Base-by-base conservation (phyloP, 495 filamentous ascomycete species). In the Aspergillus bridgeri region DNA sequence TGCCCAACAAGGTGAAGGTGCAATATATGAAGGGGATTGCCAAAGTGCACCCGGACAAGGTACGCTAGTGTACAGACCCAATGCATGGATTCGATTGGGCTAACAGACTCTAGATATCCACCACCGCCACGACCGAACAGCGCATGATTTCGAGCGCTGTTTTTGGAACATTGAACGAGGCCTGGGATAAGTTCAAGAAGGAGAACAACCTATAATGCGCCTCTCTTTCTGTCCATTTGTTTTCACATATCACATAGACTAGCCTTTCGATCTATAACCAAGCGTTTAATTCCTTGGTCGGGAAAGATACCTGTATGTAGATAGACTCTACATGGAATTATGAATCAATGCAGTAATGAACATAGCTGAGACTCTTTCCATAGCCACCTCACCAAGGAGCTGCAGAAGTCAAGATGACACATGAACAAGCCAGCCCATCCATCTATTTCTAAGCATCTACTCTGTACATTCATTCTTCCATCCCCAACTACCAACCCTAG, bases 11-110 rank as follows among this genome's bases (percentile, higher is more conserved):
- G 80, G 94, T 97, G 50, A 98, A 98, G 84, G 84, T 98, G 54
- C 81, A 89, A 55, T 98, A 98, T 66, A 98, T 98, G 94, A 96
- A 96, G 83, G 94, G 91, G 5, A 97, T 98, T 85, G 89, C 86
- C 6, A 98, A 96, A 81, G 92, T 94, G 61, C 94, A 98, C 80
- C 94, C 94, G 59, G 94, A 98, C 70, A 98, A 98, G 87, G 94
- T 97, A 78, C 70, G 84, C 76, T 49, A n/a, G n/a, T n/a, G n/a
- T 19, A 17, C 19, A 20, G 48, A 6, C 33, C 46, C 33, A 7
- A 17, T 11, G 22, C 17, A 8, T n/a, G n/a, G n/a, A n/a, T n/a
- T n/a, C n/a, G n/a, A n/a, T n/a, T n/a, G n/a, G n/a, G n/a, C n/a
- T n/a, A n/a, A n/a, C n/a, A 15, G 13, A 44, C 42, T 29, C 17